Percentiles rank a stretch among this genome's conserved stretches.
Conservation (phyloP, 306 rosid genomes). For the Sphenostylis stenocarpa region DNA sequence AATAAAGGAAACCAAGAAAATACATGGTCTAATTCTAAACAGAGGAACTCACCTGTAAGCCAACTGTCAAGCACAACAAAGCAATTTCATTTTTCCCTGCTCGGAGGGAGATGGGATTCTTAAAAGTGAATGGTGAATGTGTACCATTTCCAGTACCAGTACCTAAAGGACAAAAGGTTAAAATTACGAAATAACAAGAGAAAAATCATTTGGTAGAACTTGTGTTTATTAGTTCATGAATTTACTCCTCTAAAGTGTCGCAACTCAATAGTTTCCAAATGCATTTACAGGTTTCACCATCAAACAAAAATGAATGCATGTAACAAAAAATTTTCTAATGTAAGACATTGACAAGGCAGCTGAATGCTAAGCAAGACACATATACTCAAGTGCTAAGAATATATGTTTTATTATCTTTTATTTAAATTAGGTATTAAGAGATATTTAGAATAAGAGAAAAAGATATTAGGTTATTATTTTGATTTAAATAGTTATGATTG, state of each 20-base stretch:
- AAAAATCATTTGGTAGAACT: constrained; percentile 8
- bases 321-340: neutral
- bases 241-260: constrained; percentile 5
- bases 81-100: constrained; percentile 90
- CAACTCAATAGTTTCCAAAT: neutral
- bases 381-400: neutral
- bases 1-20: neutral
- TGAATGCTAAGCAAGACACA: neutral
- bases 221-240: neutral
- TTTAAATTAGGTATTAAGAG: no score
- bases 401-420: no score
- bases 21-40: constrained; percentile 8
- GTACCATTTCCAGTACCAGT: constrained; percentile 88
- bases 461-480: no score
- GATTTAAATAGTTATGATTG: no score
- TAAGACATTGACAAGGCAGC: neutral
- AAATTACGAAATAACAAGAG: neutral
- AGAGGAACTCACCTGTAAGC: constrained; percentile 63
- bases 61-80: constrained; percentile 84
- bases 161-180: constrained; percentile 45
- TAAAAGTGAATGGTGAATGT: constrained; percentile 61
- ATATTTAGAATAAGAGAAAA: no score
- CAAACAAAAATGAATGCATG: constrained; percentile 2
- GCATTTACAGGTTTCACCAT: neutral
- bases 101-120: constrained; percentile 60